Evolutionary conservation across 345 rosid genomes (phyloP), one percentile per base, ranked within the genome.

Genomic region (Noccaea bulbosa): DNA sequence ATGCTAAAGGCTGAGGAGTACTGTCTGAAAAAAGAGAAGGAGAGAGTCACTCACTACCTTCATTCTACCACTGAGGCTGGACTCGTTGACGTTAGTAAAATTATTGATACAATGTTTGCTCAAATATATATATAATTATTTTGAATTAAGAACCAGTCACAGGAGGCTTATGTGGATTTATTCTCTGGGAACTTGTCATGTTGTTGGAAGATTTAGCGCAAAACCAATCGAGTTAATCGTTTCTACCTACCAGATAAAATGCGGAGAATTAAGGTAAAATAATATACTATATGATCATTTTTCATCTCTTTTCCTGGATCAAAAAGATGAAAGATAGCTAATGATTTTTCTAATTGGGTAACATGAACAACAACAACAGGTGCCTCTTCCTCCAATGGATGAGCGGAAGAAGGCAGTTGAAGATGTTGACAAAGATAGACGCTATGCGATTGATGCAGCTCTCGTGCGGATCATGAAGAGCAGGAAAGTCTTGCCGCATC

Each of bases 381-480:
- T 71, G 51, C 94, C 96, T 70, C 93, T 91, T 9, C 93, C 97
- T 22, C 88, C 86, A 0, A 77, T 89, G 43, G 96, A 88, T 77
- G 99, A 91, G 58, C 78, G 91, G 76, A 89, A 84, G 82, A 94
- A 91, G 70, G 81, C 91, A 17, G 83, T 88, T 17, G 93, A 91
- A 63, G 96, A 86, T 74, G 97, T 89, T 30, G 90, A 89, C 49
- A 89, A 83, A 77, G 97, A 85, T 57, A 79, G 96, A 57, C 82
- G 92, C 33, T 88, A 82, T 60, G 95, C 95, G 0, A 85, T 94
- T 59, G 99, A 94, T 79, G 97, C 96, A 34, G 87, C 92, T 4
- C 69, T 94, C 52, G 99, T 94, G 45, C 84, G 97, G 56, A 94
- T 91, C 68, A 94, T 91, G 99, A 94, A 94, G 88, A 82, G 90